These are phyloP conservation scores for Amniculicola lignicola DNA, from an alignment of 495 filamentous ascomycete species.

Conservation along the genomic window DNA sequence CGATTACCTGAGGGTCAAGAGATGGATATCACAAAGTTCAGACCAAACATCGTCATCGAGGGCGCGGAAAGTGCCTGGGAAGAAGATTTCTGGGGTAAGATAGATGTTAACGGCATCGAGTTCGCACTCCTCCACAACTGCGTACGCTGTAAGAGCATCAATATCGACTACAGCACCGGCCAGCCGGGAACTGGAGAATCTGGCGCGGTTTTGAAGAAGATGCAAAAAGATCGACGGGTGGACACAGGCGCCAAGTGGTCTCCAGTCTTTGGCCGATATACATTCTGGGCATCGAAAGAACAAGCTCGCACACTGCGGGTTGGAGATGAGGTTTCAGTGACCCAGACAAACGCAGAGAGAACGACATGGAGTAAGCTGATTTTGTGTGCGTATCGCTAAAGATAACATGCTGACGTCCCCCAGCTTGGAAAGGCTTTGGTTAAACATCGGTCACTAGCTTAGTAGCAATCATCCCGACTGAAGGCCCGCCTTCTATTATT, in stretches of 20 bases:
- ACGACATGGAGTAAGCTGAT: constrained; percentile 58
- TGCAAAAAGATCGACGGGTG: constrained; percentile 75
- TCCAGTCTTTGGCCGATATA: constrained; percentile 83
- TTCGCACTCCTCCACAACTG: constrained; percentile 75
- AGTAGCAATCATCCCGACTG: neutral
- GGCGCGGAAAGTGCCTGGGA: constrained; percentile 62
- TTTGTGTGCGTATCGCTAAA: neutral
- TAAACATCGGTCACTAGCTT: neutral
- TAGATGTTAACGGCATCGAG: constrained; percentile 42
- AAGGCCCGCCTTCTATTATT: too few species aligned
- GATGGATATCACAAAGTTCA: constrained; percentile 78
- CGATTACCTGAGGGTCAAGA: constrained; percentile 54
- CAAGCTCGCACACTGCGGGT: constrained; percentile 50
- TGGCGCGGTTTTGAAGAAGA: constrained; percentile 69
- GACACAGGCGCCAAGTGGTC: constrained; percentile 69
- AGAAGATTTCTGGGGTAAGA: constrained; percentile 82
- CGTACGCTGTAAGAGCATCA: constrained; percentile 71
- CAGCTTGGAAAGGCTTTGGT: constrained; percentile 9
- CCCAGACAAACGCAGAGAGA: constrained; percentile 54
- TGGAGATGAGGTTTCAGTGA: constrained; percentile 68
- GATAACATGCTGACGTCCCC: neutral
- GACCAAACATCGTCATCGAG: constrained; percentile 77
- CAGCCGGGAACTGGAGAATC: constrained; percentile 59
- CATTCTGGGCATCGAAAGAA: constrained; percentile 53
- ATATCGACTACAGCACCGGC: constrained; percentile 79